Percentiles rank a stretch among this genome's conserved stretches.
Evolutionary conservation across 2,329 filamentous ascomycete genomes (phyloP).

Genomic region (Neocucurbitaria cava): DNA sequence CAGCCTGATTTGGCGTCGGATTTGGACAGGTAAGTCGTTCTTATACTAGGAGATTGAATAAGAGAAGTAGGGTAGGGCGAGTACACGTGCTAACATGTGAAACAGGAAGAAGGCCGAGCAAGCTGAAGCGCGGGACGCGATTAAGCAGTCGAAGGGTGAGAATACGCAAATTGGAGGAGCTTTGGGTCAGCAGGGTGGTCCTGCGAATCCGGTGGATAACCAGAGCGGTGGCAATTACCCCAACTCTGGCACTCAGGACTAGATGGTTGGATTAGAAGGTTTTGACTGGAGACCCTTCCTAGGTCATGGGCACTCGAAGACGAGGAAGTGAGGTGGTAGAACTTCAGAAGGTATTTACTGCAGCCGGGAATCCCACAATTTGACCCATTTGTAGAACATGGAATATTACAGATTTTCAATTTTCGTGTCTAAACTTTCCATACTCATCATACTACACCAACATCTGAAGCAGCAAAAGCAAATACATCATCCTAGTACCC

Average conservation of each 20-base stretch:
- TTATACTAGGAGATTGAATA: background rate
- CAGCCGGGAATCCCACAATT: no score
- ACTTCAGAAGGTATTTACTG: no score
- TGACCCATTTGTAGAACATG: background rate
- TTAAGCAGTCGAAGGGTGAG: constrained; percentile 49
- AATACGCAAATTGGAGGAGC: constrained; percentile 51
- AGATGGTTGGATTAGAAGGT: background rate
- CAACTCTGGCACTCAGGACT: constrained; percentile 25
- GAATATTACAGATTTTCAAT: background rate
- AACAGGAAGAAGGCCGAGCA: constrained; percentile 60
- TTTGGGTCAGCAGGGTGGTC: constrained; percentile 55
- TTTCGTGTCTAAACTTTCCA: no score
- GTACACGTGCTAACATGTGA: constrained; percentile 16
- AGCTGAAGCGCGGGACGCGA: constrained; percentile 48
- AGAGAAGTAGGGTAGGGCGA: no score
- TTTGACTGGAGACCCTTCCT: background rate
- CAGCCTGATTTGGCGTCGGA: constrained; percentile 53
- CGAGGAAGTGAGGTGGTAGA: background rate
- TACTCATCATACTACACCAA: no score
- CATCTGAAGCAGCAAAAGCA: no score
- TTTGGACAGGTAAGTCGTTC: constrained; percentile 50
- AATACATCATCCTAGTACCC: background rate
- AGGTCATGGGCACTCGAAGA: background rate
- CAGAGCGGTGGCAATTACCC: constrained; percentile 28
- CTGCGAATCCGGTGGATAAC: constrained; percentile 47